A percentile compares a stretch with the other conserved stretches of the same genome.
phyloP scores from a whole-genome alignment of 768 basidiomycete species.

The Butyriboletus loyo region DNA sequence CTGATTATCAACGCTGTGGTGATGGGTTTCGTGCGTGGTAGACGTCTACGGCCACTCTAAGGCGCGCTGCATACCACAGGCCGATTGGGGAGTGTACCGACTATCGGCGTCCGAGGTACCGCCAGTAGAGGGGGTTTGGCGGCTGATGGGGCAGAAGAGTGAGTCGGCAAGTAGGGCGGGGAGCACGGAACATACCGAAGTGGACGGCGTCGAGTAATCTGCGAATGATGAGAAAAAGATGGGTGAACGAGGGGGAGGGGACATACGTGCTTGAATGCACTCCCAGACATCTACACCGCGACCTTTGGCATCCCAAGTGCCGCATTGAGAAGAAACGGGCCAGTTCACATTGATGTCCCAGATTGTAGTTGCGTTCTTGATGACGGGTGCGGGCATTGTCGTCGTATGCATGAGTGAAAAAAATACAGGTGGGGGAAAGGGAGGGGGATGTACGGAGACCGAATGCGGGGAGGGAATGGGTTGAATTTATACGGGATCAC shows the following conservation, averaged over 20 bases:
- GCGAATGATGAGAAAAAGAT: constrained; percentile 6
- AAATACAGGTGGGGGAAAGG: neutral
- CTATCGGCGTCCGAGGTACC: constrained; percentile 46
- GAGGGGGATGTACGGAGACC: constrained; percentile 3
- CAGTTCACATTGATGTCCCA: constrained; percentile 71
- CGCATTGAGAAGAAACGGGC: constrained; percentile 64
- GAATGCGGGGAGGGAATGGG: constrained; percentile 8
- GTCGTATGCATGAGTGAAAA: constrained; percentile 18
- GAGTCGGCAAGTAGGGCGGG: neutral
- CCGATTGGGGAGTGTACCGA: neutral
- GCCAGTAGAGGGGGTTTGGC: constrained; percentile 43
- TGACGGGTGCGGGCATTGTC: constrained; percentile 34
- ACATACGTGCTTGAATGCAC: constrained; percentile 61
- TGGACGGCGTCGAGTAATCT: constrained; percentile 62
- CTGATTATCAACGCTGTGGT: constrained; percentile 2
- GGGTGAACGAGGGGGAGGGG: neutral
- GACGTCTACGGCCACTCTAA: neutral
- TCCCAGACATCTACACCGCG: constrained; percentile 76
- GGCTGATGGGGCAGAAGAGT: constrained; percentile 30
- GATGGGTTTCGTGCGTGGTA: neutral
- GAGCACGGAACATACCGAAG: constrained; percentile 30
- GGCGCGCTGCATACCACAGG: constrained; percentile 5
- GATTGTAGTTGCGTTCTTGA: constrained; percentile 63
- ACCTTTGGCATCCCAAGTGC: constrained; percentile 64
- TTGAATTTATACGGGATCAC: constrained; percentile 28